Evolutionary conservation across 2,329 filamentous ascomycete species (phyloP).

Genomic region (Cladosporium sp.): DNA sequence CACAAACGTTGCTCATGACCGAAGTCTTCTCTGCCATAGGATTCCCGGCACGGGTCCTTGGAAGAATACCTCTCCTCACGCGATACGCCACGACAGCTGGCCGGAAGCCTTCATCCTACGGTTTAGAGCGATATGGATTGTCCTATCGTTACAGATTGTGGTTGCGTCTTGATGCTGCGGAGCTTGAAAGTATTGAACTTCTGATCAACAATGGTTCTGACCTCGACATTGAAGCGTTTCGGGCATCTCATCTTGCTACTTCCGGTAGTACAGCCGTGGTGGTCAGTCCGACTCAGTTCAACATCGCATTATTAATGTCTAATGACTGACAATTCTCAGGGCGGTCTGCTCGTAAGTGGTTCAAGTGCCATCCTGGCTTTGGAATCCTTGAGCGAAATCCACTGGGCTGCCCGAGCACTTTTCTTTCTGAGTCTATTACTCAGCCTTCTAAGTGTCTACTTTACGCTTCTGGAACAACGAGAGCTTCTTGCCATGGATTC

Average conservation of each 20-base stretch:
- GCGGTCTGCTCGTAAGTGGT: constrained; percentile 2
- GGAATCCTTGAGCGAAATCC: constrained; percentile 13
- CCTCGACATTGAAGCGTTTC: constrained; percentile 7
- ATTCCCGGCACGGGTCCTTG: constrained; percentile 12
- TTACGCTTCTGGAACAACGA: constrained; percentile 16
- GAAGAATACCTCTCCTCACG: constrained; percentile 12
- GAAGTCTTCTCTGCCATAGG: constrained; percentile 14
- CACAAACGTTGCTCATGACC: background rate
- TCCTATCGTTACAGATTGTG: constrained; percentile 7
- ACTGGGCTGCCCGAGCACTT: constrained; percentile 14
- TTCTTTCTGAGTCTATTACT: constrained; percentile 17
- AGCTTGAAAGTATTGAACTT: constrained; percentile 15
- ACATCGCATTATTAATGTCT: background rate
- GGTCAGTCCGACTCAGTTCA: constrained; percentile 8
- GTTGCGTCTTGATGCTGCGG: constrained; percentile 14
- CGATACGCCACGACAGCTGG: constrained; percentile 4
- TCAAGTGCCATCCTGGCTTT: constrained; percentile 6
- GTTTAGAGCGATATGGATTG: constrained; percentile 9
- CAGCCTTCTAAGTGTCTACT: constrained; percentile 16
- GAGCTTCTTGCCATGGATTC: constrained; percentile 9
- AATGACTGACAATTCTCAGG: background rate
- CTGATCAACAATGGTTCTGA: constrained; percentile 15
- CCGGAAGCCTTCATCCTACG: constrained; percentile 7
- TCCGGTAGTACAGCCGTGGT: constrained; percentile 14
- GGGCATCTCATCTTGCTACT: constrained; percentile 10